Evolutionary conservation across 1,139 yeast species (phyloP), one percentile per base, ranked within the genome.

Genomic region (Geotrichum reessii): DNA sequence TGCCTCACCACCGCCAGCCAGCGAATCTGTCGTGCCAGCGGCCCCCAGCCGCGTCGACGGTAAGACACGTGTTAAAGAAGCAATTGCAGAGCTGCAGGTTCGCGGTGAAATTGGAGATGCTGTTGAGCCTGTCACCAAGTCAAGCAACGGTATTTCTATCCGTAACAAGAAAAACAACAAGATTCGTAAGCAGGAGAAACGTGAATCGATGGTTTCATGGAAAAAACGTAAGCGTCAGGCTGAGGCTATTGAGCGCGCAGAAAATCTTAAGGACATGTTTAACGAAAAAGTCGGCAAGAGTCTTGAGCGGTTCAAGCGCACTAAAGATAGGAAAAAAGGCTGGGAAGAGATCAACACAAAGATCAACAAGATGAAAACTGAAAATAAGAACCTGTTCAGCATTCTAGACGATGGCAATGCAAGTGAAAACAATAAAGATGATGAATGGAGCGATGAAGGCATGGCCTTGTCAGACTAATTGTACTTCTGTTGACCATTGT

Each of bases 21-120:
- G 62, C 1, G 66, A 62, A 2, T 54, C 51, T 22, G 55, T 42
- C 1, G 58, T 51, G 11, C 52, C 52, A 6, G 14, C 42, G 1
- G 6, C 59, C 28, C 17, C 46, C 8, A 55, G 50, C 40, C 47
- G 37, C 1, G 50, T 53, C 11, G 67, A 65, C 56, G 73, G 73
- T 14, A 69, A 66, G 59, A 59, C 71, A 9, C 50, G 64, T 21
- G 73, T 71, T 1, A 62, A 67, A 54, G 65, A 67, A 52, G 66
- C 70, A 50, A 60, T 70, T 22, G 74, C 74, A n/a, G 68, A 66
- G 58, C 58, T 66, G 51, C 60, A 71, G 3, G 55, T 69, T 2
- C 63, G 71, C 14, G 67, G 66, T 11, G 62, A 61, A 51, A 55
- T 68, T 53, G 62, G 54, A 33, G 62, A 63, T 37, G 60, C 61